phyloP scores from a whole-genome alignment of 345 rosid genomes.

The Hibiscus mutabilis region DNA sequence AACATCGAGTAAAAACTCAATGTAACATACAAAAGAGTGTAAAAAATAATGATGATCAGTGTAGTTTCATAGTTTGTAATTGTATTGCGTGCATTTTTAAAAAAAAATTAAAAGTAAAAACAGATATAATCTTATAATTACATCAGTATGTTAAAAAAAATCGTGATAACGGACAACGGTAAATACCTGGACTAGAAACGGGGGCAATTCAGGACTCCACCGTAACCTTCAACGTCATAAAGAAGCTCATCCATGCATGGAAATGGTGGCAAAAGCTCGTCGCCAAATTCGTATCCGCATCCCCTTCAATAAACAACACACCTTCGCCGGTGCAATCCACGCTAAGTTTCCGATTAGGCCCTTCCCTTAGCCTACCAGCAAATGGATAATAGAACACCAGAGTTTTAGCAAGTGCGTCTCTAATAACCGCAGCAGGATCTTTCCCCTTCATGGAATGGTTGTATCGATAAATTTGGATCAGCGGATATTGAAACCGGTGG shows the following conservation, averaged over 20 bases:
- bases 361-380: constrained; percentile 33
- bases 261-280: constrained; percentile 28
- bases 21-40: too few species aligned
- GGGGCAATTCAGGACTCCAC: too few species aligned
- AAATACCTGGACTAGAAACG: too few species aligned
- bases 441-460: constrained; percentile 10
- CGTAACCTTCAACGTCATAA: neutral
- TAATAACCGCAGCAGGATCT: constrained; percentile 22
- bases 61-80: too few species aligned
- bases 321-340: constrained; percentile 38
- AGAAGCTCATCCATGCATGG: constrained; percentile 31
- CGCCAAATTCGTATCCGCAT: constrained; percentile 33
- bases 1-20: too few species aligned
- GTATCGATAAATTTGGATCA: constrained; percentile 21
- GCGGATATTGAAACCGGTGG: constrained; percentile 21
- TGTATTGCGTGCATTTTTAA: too few species aligned
- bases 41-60: too few species aligned
- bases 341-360: constrained; percentile 20
- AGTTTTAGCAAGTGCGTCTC: constrained; percentile 20
- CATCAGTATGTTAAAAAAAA: too few species aligned
- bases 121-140: too few species aligned
- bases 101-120: too few species aligned
- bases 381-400: constrained; percentile 27
- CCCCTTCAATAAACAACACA: constrained; percentile 30
- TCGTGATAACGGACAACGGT: too few species aligned